These are phyloP conservation scores for Cryptosporidium ryanae DNA, from an alignment of 169 alveolate species.

Conservation along the genomic window DNA sequence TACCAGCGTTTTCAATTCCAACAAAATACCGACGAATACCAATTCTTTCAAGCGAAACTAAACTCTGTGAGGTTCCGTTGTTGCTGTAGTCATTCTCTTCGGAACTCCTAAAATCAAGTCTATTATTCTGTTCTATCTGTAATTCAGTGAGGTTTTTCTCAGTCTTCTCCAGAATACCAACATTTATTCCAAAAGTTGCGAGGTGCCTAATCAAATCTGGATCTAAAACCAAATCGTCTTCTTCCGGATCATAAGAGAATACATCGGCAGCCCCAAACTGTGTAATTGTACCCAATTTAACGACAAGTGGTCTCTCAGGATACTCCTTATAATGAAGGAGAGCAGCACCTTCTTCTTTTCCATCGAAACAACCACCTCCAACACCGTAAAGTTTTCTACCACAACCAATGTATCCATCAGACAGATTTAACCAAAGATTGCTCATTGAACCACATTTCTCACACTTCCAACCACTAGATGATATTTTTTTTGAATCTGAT, in stretches of 20 bases:
- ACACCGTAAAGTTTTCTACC: conserved; percentile 87
- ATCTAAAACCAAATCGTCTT: conserved; percentile 86
- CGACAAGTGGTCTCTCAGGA: conserved; percentile 87
- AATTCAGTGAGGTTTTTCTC: conserved; percentile 87
- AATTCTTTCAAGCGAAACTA: conserved; percentile 51
- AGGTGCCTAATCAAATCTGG: conserved; percentile 88
- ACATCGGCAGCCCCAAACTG: conserved; percentile 91
- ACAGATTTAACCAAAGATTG: conserved; percentile 82
- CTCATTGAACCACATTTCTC: conserved; percentile 78
- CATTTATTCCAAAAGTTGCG: conserved; percentile 89
- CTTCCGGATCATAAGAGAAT: conserved; percentile 90
- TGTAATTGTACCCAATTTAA: conserved; percentile 92
- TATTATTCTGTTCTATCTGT: conserved; percentile 85
- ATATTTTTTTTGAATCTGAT: conserved; percentile 71
- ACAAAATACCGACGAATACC: conserved; percentile 78
- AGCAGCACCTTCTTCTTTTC: conserved; percentile 91
- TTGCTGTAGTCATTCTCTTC: conserved; percentile 54
- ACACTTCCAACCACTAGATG: conserved; percentile 75
- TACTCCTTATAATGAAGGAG: conserved; percentile 82
- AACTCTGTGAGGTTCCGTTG: background rate
- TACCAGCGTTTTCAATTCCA: conserved; percentile 86
- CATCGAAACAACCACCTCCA: conserved; percentile 90
- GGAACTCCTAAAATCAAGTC: conserved; percentile 83
- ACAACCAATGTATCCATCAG: conserved; percentile 89
- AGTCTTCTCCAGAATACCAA: conserved; percentile 82